phyloP scores from a whole-genome alignment of 306 rosid genomes.

The Acmispon strigosus region DNA sequence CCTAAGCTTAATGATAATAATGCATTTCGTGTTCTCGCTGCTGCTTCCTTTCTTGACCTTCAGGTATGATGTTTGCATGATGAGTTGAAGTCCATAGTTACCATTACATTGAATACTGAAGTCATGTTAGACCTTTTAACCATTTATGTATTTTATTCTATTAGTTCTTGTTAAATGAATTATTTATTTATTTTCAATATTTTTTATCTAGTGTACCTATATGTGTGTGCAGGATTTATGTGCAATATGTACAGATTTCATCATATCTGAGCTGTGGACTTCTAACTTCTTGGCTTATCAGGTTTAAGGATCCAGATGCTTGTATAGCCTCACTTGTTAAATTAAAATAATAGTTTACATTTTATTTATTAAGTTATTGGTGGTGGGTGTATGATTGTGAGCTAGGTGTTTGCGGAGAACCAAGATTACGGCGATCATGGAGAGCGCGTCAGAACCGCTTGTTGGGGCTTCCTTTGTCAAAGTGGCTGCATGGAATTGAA shows the following conservation, averaged over 20 bases:
- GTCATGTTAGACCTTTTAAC: neutral
- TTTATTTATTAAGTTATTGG: slow-evolving; percentile 12
- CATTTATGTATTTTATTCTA: neutral
- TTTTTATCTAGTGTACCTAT: neutral
- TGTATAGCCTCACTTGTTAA: slow-evolving; percentile 29
- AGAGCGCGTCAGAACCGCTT: slow-evolving; percentile 92
- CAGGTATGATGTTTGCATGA: slow-evolving; percentile 51
- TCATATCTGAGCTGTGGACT: slow-evolving; percentile 93
- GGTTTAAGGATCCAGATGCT: slow-evolving; percentile 43
- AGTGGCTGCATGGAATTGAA: slow-evolving; percentile 96
- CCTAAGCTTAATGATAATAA: slow-evolving; percentile 84
- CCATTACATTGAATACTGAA: neutral
- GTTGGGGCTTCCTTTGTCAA: slow-evolving; percentile 99
- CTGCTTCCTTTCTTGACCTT: slow-evolving; percentile 97
- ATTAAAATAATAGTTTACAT: neutral
- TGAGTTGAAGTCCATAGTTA: neutral
- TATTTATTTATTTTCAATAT: neutral
- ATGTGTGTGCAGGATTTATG: slow-evolving; percentile 72
- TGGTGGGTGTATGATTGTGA: slow-evolving; percentile 15
- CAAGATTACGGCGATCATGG: slow-evolving; percentile 96
- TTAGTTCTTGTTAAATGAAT: neutral
- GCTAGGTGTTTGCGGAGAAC: slow-evolving; percentile 88
- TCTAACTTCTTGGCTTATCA: slow-evolving; percentile 94
- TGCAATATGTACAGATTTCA: slow-evolving; percentile 89
- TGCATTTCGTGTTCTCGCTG: slow-evolving; percentile 95